Base-by-base conservation (phyloP, 345 rosid genomes). In the Hirschfeldia incana region DNA sequence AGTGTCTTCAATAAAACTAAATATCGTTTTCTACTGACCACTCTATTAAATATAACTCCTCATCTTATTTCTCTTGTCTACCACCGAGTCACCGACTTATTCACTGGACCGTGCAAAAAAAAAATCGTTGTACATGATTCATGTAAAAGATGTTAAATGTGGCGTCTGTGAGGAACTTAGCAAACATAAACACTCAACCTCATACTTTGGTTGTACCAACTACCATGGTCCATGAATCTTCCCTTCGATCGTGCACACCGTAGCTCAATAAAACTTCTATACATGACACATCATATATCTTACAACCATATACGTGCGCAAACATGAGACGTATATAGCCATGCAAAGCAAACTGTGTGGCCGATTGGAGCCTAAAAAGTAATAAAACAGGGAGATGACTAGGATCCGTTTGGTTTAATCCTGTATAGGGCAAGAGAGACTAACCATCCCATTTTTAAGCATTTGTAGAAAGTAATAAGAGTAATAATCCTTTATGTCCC, bases 101-200 rank as follows among this genome's bases (percentile, higher is more conserved):
- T 70, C 30, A 63, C 75, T 26, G 34, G 37, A 37, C 49, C 81
- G 76, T 77, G 76, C 66, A 70, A 70, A 27, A 21, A 21, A 21
- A 21, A 39, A 42, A 51, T 77, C 76, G 15, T 57, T 63, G 27
- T 69, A 39, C 17, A 53, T 53, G 66, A 28, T 71, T 66, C 77
- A 78, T 72, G 81, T 78, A 65, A 78, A 78, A 72, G 32, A 8
- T 72, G 77, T 72, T 78, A 27, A 28, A 44, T 13, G 46, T 57
- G 51, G 39, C 13, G 39, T 39, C 60, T 39, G 57, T 58, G 17
- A 78, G 72, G 51, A 57, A 29, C 11, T 65, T 0, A 29, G 6
- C 27, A 27, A 27, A 58, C 33, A 69, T 13, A 30, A 7, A 64
- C 64, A 49, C 12, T 7, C 11, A n/a, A 51, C 58, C 58, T 51